A percentile compares a stretch with the other conserved stretches of the same genome.
phyloP scores from a whole-genome alignment of 2,329 filamentous ascomycete genomes.

The Sporothrix brunneoviolacea region DNA sequence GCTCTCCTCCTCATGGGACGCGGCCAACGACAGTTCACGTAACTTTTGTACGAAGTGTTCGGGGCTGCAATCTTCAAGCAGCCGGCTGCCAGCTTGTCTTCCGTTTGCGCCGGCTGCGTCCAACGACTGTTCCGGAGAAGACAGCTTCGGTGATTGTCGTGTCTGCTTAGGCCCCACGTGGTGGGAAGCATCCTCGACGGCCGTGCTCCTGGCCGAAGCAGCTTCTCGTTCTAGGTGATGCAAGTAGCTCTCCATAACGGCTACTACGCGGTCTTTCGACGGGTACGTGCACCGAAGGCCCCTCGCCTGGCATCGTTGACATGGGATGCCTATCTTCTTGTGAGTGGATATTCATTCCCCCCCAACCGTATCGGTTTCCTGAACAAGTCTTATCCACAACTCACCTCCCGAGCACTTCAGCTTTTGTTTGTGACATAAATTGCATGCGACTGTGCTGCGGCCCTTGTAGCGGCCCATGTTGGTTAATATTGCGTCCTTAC shows the following conservation, averaged over 20 bases:
- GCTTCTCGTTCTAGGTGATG: slow-evolving; percentile 12
- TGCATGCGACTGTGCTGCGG: slow-evolving; percentile 18
- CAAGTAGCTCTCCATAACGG: slow-evolving; percentile 17
- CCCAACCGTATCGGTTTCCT: too few relatives aligned
- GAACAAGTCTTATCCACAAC: too few relatives aligned
- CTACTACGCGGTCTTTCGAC: slow-evolving; percentile 12
- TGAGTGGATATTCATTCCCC: too few relatives aligned
- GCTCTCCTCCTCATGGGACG: too few relatives aligned
- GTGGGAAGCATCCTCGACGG: too few relatives aligned
- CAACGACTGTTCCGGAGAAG: too few relatives aligned
- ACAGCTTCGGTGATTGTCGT: too few relatives aligned
- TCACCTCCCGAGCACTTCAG: slow-evolving; percentile 18
- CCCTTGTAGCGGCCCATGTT: slow-evolving; percentile 11
- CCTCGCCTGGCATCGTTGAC: slow-evolving; percentile 9
- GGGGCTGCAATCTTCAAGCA: slow-evolving; percentile 15
- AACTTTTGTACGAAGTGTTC: slow-evolving; percentile 18
- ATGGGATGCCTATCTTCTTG: slow-evolving; percentile 5
- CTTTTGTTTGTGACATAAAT: slow-evolving; percentile 17
- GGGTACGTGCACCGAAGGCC: slow-evolving; percentile 14
- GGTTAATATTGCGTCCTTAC: too few relatives aligned
- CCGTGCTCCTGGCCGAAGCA: not conserved
- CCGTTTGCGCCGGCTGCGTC: too few relatives aligned
- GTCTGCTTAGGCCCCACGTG: too few relatives aligned
- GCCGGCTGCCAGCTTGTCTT: too few relatives aligned
- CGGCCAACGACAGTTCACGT: slow-evolving; percentile 10